These are phyloP conservation scores for Mycena vulgaris DNA, from an alignment of 768 basidiomycete species.

Conservation along the genomic window DNA sequence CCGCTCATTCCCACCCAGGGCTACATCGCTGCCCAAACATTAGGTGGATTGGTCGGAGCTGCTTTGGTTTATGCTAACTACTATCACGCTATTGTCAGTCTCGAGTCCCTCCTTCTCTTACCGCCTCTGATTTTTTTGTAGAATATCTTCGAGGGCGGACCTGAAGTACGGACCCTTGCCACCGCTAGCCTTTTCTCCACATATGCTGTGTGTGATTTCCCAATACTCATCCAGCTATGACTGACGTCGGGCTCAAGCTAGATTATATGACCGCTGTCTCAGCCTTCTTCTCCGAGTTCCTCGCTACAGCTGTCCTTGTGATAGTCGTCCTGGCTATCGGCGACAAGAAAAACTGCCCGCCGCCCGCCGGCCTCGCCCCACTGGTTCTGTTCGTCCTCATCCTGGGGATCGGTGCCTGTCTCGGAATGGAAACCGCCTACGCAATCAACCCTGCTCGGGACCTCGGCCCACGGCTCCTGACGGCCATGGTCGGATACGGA, in stretches of 20 bases:
- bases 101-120: neutral
- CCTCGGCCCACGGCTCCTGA: slow-evolving; percentile 77
- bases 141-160: slow-evolving; percentile 72
- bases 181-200: slow-evolving; percentile 75
- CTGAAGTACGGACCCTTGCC: slow-evolving; percentile 64
- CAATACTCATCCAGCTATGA: neutral
- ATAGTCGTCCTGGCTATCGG: slow-evolving; percentile 68
- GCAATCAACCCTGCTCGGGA: slow-evolving; percentile 65
- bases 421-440: slow-evolving; percentile 76
- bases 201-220: slow-evolving; percentile 63
- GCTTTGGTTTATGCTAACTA: slow-evolving; percentile 78
- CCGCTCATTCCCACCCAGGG: slow-evolving; percentile 37
- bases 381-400: slow-evolving; percentile 71
- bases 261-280: slow-evolving; percentile 58
- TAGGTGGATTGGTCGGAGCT: slow-evolving; percentile 76
- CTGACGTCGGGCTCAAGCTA: slow-evolving; percentile 44
- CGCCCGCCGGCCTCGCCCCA: slow-evolving; percentile 67
- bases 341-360: slow-evolving; percentile 68
- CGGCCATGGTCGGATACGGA: slow-evolving; percentile 84
- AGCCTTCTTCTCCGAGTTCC: slow-evolving; percentile 67
- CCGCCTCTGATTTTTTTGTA: neutral
- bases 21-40: slow-evolving; percentile 75
- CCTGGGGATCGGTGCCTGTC: slow-evolving; percentile 69
- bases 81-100: slow-evolving; percentile 70
- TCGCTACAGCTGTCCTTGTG: slow-evolving; percentile 68